Conservation (phyloP, 2,329 filamentous ascomycete genomes). For the Penicillium sp. region DNA sequence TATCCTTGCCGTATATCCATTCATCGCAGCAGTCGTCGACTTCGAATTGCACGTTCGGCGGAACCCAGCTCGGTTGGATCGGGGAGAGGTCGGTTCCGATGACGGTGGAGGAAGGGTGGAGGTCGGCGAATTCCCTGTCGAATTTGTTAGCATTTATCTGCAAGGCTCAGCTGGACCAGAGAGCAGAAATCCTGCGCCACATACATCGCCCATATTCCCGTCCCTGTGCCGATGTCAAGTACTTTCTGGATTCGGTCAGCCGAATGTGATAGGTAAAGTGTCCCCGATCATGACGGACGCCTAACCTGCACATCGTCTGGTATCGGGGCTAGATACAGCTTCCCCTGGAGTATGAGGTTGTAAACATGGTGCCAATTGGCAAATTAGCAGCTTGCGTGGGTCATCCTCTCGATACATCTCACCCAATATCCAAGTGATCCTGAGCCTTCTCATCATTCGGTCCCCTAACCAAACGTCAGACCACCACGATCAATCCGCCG, state of each 20-base stretch:
- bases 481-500: slow-evolving; percentile 1
- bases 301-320: slow-evolving; percentile 13
- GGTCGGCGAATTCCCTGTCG: slow-evolving; percentile 36
- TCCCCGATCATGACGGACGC: too few relatives aligned
- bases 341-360: slow-evolving; percentile 35
- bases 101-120: slow-evolving; percentile 46
- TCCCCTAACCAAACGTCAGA: slow-evolving; percentile 6
- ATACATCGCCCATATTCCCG: slow-evolving; percentile 29
- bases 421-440: slow-evolving; percentile 33
- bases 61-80: slow-evolving; percentile 54
- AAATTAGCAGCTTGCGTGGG: neutral
- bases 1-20: slow-evolving; percentile 45
- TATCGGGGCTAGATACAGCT: slow-evolving; percentile 35
- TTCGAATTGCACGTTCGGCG: slow-evolving; percentile 53
- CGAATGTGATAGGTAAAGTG: neutral
- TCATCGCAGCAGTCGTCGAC: slow-evolving; percentile 46
- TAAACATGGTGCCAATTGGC: slow-evolving; percentile 46
- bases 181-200: neutral
- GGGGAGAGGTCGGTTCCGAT: slow-evolving; percentile 55
- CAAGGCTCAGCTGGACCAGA: neutral
- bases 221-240: slow-evolving; percentile 30
- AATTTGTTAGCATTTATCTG: neutral
- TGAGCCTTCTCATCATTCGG: slow-evolving; percentile 30
- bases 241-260: slow-evolving; percentile 18
- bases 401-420: neutral